Evolutionary conservation across 2,329 filamentous ascomycete genomes (phyloP).

Genomic region (Alternaria dauci): DNA sequence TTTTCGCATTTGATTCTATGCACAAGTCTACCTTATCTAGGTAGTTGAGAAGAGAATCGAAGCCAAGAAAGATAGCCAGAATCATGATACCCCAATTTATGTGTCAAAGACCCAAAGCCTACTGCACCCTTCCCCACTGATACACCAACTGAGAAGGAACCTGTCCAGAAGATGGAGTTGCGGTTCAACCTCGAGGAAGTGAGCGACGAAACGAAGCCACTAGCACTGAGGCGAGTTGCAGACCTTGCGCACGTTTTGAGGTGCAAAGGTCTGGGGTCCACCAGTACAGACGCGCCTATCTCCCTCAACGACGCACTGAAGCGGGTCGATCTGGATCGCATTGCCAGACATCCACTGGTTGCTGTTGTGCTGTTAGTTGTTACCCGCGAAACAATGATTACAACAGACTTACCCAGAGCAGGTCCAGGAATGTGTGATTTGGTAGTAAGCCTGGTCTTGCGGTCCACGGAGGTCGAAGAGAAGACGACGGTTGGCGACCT

Average conservation of each 20-base stretch:
- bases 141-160: not conserved
- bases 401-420: conserved; percentile 38
- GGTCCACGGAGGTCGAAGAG: conserved; percentile 32
- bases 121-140: not conserved
- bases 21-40: too few species aligned
- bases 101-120: not conserved
- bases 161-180: not conserved
- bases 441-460: conserved; percentile 32
- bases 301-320: conserved; percentile 21
- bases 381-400: not conserved
- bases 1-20: not conserved
- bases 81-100: not conserved
- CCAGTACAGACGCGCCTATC: conserved; percentile 16
- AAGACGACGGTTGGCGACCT: conserved; percentile 24
- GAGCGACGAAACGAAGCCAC: not conserved
- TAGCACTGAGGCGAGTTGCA: conserved; percentile 28
- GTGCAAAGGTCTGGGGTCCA: conserved; percentile 18
- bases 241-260: conserved; percentile 34
- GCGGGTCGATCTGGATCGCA: conserved; percentile 21
- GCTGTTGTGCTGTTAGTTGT: conserved; percentile 12
- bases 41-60: not conserved
- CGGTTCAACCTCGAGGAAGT: not conserved
- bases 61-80: not conserved
- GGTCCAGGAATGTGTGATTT: conserved; percentile 40
- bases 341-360: conserved; percentile 32